These are phyloP conservation scores for Exophiala sp. DNA, from an alignment of 2,329 filamentous ascomycete species.

Conservation along the genomic window DNA sequence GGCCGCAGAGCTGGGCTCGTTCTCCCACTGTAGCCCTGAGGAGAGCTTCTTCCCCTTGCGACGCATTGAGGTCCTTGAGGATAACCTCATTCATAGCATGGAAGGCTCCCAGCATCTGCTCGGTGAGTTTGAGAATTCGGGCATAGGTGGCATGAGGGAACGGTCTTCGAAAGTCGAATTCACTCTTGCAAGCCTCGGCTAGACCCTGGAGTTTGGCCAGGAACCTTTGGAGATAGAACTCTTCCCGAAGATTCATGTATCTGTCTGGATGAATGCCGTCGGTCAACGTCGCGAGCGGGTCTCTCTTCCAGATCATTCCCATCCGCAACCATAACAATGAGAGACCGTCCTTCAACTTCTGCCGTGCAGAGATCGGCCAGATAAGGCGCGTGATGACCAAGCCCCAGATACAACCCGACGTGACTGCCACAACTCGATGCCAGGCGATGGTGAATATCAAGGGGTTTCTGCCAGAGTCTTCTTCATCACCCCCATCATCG, in stretches of 20 bases:
- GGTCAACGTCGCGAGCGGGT: conserved; percentile 70
- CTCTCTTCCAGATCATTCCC: conserved; percentile 92
- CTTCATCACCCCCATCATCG: conserved; percentile 66
- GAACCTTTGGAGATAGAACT: conserved; percentile 79
- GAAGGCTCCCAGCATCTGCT: conserved; percentile 83
- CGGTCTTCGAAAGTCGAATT: conserved; percentile 82
- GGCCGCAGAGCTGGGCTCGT: conserved; percentile 70
- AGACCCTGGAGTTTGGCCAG: conserved; percentile 66
- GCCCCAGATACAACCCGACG: conserved; percentile 84
- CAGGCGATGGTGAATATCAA: conserved; percentile 81
- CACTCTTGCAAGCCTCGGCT: conserved; percentile 65
- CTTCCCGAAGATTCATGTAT: conserved; percentile 85
- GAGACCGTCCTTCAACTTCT: conserved; percentile 82
- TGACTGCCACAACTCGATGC: conserved; percentile 81
- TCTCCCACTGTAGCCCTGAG: conserved; percentile 73
- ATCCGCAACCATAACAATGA: conserved; percentile 90
- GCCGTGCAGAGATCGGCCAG: conserved; percentile 87
- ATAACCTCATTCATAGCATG: conserved; percentile 95
- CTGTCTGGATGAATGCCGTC: conserved; percentile 53
- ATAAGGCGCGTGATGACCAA: conserved; percentile 82
- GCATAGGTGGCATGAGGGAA: conserved; percentile 71
- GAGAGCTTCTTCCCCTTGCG: conserved; percentile 73
- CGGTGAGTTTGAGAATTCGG: conserved; percentile 71
- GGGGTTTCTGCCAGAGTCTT: conserved; percentile 78
- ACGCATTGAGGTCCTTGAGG: conserved; percentile 67